Base-by-base conservation (phyloP, 768 basidiomycete genomes). In the Pisolithus marmoratus region DNA sequence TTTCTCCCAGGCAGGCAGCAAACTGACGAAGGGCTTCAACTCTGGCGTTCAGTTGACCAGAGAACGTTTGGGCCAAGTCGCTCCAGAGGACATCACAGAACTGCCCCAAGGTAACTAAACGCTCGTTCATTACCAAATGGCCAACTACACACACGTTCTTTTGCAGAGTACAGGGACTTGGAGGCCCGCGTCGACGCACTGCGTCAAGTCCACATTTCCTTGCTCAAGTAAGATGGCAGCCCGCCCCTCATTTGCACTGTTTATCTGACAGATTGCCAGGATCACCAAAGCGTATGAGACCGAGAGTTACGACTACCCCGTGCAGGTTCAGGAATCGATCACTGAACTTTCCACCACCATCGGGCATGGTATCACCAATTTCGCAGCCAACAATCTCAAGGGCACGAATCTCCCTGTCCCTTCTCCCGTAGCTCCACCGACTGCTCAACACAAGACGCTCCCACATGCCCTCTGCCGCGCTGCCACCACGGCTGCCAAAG, bases 181-280 rank as follows among this genome's bases (percentile, higher is more conserved):
- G 96, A 99, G 71, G 77, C 85, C 43, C 87, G 92, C 51, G 96
- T 98, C 38, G 96, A 99, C 70, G 92, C 91, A 27, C 81, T 99
- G 48, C 82, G 84, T 58, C 72, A 78, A 42, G 86, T 90, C 5
- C 93, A 95, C 64, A 63, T 86, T 49, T 64, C 78, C 3, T 55
- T 97, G 46, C 77, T 94, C 71, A 96, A 86, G 91, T 89, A 57
- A 50, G 81, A 70, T 26, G 20, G 27, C 51, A 27, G n/a, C 42
- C 14, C 36, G 15, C 27, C 31, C 24, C 40, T 27, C 29, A 29
- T 22, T 49, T 38, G 11, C 12, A 5, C 34, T 14, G 12, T 14
- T n/a, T 46, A 20, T 9, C 52, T 54, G 23, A 58, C 48, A 14
- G 34, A 14, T 23, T 1, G 29, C 36, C 63, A 94, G 90, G 74